Percentiles rank a stretch among this genome's conserved stretches.
These are phyloP conservation scores for Sphaceloma murrayae DNA, from an alignment of 2,329 filamentous ascomycete genomes.

Conservation along the genomic window DNA sequence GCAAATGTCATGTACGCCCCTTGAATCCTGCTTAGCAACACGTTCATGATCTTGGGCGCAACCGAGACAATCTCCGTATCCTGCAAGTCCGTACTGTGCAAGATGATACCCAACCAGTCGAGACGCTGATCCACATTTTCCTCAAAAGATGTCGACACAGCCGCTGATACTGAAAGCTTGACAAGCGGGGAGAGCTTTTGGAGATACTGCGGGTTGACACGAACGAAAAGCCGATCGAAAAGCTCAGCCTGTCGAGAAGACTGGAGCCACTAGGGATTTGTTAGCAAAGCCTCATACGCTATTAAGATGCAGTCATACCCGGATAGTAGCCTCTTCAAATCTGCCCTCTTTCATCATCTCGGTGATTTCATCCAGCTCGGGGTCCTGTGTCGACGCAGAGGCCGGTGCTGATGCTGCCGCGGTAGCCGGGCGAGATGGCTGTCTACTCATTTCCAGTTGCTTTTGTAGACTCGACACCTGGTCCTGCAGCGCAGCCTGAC, in stretches of 20 bases:
- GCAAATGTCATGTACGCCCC: conserved; percentile 48
- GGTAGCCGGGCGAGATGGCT: conserved; percentile 15
- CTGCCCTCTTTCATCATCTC: conserved; percentile 50
- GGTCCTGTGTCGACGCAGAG: conserved; percentile 28
- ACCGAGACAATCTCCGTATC: conserved; percentile 45
- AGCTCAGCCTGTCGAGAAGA: conserved; percentile 49
- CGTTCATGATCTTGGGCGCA: conserved; percentile 50
- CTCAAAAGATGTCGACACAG: conserved; percentile 49
- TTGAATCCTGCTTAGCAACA: conserved; percentile 48
- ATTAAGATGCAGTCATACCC: conserved; percentile 23
- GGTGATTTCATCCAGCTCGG: conserved; percentile 54
- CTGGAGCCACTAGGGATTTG: conserved; percentile 48
- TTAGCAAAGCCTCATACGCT: neutral
- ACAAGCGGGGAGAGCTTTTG: conserved; percentile 48
- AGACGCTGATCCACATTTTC: conserved; percentile 47
- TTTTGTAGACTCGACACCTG: conserved; percentile 36
- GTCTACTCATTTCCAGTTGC: conserved; percentile 34
- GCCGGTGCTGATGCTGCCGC: conserved; percentile 8
- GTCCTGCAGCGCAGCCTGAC: conserved; percentile 59
- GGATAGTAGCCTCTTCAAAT: conserved; percentile 39
- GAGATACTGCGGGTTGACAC: conserved; percentile 48
- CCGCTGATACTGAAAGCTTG: conserved; percentile 51
- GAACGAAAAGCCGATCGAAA: conserved; percentile 54
- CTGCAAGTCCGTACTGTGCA: conserved; percentile 44
- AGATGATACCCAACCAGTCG: conserved; percentile 48